Evolutionary conservation across 768 basidiomycete species (phyloP).

Genomic region (Xerocomellus intermedius): DNA sequence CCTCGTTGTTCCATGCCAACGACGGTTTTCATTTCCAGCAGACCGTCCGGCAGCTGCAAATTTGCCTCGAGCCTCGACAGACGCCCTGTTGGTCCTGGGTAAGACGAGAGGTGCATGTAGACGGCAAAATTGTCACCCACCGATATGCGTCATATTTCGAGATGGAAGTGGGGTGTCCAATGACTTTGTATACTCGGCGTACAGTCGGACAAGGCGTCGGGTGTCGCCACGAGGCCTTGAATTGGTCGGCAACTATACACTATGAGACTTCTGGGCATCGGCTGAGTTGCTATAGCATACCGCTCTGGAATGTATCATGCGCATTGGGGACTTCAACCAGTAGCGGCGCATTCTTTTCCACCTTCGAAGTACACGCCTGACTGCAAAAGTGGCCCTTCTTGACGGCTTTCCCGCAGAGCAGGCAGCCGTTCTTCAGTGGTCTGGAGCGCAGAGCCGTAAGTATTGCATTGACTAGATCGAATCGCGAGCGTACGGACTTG

Average conservation of each 20-base stretch:
- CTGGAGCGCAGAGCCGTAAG: constrained; percentile 34
- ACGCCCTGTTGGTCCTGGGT: constrained; percentile 35
- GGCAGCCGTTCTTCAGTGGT: constrained; percentile 45
- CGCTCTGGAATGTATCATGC: constrained; percentile 65
- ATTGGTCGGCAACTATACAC: constrained; percentile 58
- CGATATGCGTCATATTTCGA: constrained; percentile 60
- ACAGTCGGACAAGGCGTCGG: constrained; percentile 56
- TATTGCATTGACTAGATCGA: constrained; percentile 27
- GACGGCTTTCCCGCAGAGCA: constrained; percentile 57
- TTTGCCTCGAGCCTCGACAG: constrained; percentile 59
- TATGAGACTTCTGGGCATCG: neutral
- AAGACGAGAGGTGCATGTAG: neutral
- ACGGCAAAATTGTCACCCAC: constrained; percentile 33
- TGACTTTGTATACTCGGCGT: constrained; percentile 61
- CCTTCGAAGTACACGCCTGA: constrained; percentile 52
- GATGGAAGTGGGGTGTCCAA: constrained; percentile 47
- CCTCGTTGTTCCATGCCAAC: constrained; percentile 73
- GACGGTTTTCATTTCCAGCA: constrained; percentile 68
- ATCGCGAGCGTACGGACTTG: constrained; percentile 30
- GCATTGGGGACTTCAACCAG: constrained; percentile 58
- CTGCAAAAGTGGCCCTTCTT: constrained; percentile 68
- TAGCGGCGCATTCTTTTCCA: constrained; percentile 52
- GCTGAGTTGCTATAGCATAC: constrained; percentile 35
- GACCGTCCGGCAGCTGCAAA: constrained; percentile 54
- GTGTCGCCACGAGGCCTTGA: constrained; percentile 70